Percentiles rank a stretch among this genome's conserved stretches.
Evolutionary conservation across 2,329 filamentous ascomycete species (phyloP).

Genomic region (Botrytis fabae): DNA sequence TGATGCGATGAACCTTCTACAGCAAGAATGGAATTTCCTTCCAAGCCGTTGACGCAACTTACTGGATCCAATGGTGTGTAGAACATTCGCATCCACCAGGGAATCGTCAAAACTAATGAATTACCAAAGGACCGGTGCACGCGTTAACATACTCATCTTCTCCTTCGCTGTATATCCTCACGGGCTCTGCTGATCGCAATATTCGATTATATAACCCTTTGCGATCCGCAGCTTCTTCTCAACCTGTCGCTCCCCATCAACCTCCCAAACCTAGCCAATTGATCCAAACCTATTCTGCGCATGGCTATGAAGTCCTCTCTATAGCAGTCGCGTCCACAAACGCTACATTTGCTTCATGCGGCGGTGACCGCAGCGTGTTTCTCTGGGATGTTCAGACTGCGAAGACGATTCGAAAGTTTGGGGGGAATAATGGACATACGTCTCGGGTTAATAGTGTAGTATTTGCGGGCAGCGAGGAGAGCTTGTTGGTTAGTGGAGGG

Average conservation of each 20-base stretch:
- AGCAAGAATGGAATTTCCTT: slow-evolving; percentile 44
- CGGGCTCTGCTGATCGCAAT: slow-evolving; percentile 80
- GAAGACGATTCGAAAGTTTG: slow-evolving; percentile 73
- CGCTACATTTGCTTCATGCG: slow-evolving; percentile 79
- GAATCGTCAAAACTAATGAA: slow-evolving; percentile 2
- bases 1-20: slow-evolving; percentile 6
- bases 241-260: slow-evolving; percentile 43
- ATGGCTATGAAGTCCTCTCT: slow-evolving; percentile 89
- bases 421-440: slow-evolving; percentile 48
- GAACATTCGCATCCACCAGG: background rate
- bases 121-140: slow-evolving; percentile 63
- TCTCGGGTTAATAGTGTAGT: slow-evolving; percentile 72
- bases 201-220: slow-evolving; percentile 84
- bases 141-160: slow-evolving; percentile 71
- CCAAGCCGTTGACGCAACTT: slow-evolving; percentile 54
- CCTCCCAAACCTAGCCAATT: slow-evolving; percentile 50
- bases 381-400: slow-evolving; percentile 90
- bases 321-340: slow-evolving; percentile 76
- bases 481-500: slow-evolving; percentile 69
- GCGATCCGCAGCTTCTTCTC: slow-evolving; percentile 48
- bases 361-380: slow-evolving; percentile 88
- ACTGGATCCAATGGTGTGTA: slow-evolving; percentile 59
- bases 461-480: slow-evolving; percentile 76
- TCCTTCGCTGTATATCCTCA: slow-evolving; percentile 76
- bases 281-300: slow-evolving; percentile 85